Conservation (phyloP, 2,329 filamentous ascomycete species). For the Sporothrix inflata region DNA sequence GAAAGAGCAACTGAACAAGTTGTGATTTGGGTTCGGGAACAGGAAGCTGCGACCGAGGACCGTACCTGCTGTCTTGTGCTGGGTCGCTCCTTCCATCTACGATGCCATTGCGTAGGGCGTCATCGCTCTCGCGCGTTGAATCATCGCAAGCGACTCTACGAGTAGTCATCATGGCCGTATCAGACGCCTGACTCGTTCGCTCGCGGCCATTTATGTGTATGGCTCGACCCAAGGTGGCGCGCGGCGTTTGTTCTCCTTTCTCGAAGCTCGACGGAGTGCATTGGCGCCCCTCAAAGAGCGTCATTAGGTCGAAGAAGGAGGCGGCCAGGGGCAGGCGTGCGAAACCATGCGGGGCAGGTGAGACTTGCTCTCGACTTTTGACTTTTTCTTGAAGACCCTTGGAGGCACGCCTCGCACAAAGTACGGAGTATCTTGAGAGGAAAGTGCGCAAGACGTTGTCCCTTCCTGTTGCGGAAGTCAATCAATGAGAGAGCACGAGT, state of each 20-base stretch:
- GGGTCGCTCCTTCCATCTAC: neutral
- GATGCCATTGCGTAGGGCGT: neutral
- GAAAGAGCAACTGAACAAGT: neutral
- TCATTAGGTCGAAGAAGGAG: constrained; percentile 8
- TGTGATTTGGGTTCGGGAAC: neutral
- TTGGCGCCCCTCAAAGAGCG: constrained; percentile 3
- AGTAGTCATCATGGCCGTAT: neutral
- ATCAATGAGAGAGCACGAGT: constrained; percentile 2
- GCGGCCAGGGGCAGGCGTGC: neutral
- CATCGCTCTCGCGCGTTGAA: neutral
- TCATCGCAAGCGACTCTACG: neutral
- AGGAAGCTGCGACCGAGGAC: neutral
- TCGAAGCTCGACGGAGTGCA: constrained; percentile 5
- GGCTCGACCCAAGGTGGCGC: neutral
- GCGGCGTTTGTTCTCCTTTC: constrained; percentile 2
- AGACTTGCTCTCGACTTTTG: neutral
- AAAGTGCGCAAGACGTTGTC: neutral
- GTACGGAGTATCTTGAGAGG: constrained; percentile 3
- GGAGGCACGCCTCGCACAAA: neutral
- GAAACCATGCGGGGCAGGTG: constrained; percentile 2
- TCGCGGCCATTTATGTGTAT: neutral
- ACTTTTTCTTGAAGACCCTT: neutral
- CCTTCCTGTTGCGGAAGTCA: constrained; percentile 6
- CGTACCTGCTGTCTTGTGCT: neutral
- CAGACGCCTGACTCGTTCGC: neutral